A percentile compares a stretch with the other conserved stretches of the same genome.
Evolutionary conservation across 257 asterid genomes (phyloP).

Genomic region (Penstemon barbatus): DNA sequence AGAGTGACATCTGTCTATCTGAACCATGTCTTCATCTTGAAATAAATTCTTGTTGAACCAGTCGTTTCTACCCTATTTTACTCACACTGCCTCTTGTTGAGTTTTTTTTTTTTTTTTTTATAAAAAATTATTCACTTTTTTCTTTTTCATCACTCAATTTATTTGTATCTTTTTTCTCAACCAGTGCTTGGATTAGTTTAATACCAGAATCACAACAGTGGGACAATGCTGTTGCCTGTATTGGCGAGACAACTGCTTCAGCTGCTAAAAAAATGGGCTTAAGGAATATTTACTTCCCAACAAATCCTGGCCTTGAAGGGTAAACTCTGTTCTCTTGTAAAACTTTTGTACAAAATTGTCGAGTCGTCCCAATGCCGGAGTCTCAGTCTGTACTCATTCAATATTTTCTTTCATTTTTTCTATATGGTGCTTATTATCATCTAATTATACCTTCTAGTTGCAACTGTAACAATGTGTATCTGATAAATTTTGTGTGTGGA

Average conservation of each 20-base stretch:
- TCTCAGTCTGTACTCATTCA: not conserved
- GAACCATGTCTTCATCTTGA: not conserved
- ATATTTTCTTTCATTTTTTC: not conserved
- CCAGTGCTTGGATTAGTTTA: slow-evolving; percentile 73
- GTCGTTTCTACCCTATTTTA: slow-evolving; percentile 2
- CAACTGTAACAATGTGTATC: too few relatives aligned
- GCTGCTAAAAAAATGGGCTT: slow-evolving; percentile 71
- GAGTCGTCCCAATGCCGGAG: not conserved
- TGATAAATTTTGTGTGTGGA: too few relatives aligned
- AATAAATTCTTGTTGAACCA: slow-evolving; percentile 15
- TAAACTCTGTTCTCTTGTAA: slow-evolving; percentile 28
- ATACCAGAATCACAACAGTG: slow-evolving; percentile 49
- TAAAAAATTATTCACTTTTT: not conserved
- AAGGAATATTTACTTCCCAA: slow-evolving; percentile 60
- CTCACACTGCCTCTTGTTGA: slow-evolving; percentile 5
- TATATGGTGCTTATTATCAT: not conserved
- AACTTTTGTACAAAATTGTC: too few relatives aligned
- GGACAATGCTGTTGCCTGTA: slow-evolving; percentile 74
- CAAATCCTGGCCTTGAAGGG: slow-evolving; percentile 81
- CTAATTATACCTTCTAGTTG: too few relatives aligned
- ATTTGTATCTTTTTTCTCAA: slow-evolving; percentile 20
- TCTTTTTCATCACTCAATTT: slow-evolving; percentile 1
- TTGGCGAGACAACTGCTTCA: slow-evolving; percentile 84
- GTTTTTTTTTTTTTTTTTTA: not conserved
- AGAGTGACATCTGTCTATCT: not conserved